phyloP scores from a whole-genome alignment of 2,329 filamentous ascomycete genomes.

The Tolypocladium paradoxum region DNA sequence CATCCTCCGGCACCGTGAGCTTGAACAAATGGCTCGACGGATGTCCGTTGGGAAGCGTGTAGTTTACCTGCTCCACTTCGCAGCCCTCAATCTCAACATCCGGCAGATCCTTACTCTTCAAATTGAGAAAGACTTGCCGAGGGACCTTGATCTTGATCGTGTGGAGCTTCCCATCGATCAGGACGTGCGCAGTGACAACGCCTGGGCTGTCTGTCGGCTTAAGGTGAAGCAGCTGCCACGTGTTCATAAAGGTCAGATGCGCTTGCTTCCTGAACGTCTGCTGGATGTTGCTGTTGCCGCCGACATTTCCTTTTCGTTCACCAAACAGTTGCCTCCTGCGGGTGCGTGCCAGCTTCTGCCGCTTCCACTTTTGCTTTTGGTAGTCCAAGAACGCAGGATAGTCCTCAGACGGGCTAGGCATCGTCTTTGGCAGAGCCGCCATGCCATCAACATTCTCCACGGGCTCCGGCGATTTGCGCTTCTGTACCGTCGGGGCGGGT shows the following conservation, averaged over 20 bases:
- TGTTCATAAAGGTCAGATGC: conserved; percentile 78
- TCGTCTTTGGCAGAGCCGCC: conserved; percentile 66
- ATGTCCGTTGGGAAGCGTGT: conserved; percentile 90
- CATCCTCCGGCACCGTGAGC: conserved; percentile 77
- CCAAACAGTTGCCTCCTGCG: conserved; percentile 87
- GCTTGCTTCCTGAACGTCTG: conserved; percentile 82
- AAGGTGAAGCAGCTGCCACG: conserved; percentile 90
- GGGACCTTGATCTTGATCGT: conserved; percentile 80
- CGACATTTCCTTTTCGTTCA: conserved; percentile 50
- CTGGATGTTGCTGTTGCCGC: conserved; percentile 49
- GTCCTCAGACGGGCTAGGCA: conserved; percentile 77
- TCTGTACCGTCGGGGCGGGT: conserved; percentile 39
- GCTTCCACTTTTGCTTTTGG: conserved; percentile 98
- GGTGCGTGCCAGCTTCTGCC: conserved; percentile 82
- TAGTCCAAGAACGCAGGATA: conserved; percentile 84
- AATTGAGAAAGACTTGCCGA: conserved; percentile 80
- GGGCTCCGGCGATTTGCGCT: conserved; percentile 64
- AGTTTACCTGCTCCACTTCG: conserved; percentile 82
- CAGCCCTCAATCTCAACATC: conserved; percentile 81
- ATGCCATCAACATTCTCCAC: conserved; percentile 65
- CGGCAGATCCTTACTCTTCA: conserved; percentile 78
- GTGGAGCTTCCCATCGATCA: conserved; percentile 91
- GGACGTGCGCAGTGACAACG: conserved; percentile 75
- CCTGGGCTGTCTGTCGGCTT: conserved; percentile 74
- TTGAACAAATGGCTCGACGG: conserved; percentile 91